Evolutionary conservation across 106 monocot genomes (phyloP), one percentile per base, ranked within the genome.

Genomic region (Apostasia shenzhenica): DNA sequence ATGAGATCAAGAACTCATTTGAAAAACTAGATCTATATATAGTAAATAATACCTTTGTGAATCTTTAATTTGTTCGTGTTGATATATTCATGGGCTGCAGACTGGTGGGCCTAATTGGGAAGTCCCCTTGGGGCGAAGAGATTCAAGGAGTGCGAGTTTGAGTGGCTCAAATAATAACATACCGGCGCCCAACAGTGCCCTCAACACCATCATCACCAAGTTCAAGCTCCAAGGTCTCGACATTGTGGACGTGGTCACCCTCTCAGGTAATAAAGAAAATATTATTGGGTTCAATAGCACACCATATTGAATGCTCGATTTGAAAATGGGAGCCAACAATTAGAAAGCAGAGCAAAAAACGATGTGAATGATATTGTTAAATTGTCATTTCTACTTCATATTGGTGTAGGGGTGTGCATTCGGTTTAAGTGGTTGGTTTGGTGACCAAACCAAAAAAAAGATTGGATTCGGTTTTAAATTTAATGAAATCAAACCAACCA

Each of bases 131-230:
- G 89, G 89, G 5, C 72, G 89, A 55, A 79, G 86, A 59, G 89
- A 90, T 67, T 91, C 87, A 1, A 39, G 45, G 38, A 80, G 80
- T 13, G 83, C 83, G 2, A 86, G 89, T 67, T 45, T 89, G 12
- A 79, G 69, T 42, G 89, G 83, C 39, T 89, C 89, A 67, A 89
- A 89, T 69, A 64, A 80, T 53, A 76, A 91, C 68, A 84, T 91
- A 12, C 91, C 91, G 1, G 81, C 87, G 5, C 91, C 91, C 13
- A 87, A 81, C 79, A 82, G 82, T 78, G 82, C 87, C 0, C 69
- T 91, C 39, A 74, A 67, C 40, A 87, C 84, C 58, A 85, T 91
- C 75, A 54, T 82, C 69, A 80, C 84, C 68, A 87, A 87, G 79
- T 84, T 87, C 79, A 82, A 84, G 77, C 81, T 76, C 68, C 69